Percentiles rank a stretch among this genome's conserved stretches.
Evolutionary conservation across 164 flowering plant genomes (phyloP).

Genomic region (Vitis cinerea): DNA sequence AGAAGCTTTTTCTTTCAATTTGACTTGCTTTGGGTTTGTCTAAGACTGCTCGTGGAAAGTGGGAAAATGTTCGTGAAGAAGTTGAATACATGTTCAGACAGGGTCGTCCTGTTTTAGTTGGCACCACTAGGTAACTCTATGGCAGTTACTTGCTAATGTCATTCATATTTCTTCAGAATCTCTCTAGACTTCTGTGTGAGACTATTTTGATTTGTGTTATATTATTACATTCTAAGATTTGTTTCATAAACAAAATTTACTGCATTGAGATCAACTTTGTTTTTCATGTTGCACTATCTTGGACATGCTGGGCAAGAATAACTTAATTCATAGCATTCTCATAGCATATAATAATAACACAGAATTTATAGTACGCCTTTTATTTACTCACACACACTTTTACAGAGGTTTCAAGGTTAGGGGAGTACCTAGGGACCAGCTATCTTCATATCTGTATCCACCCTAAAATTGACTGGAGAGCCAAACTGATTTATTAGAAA

Average conservation of each 20-base stretch:
- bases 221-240: neutral
- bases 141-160: slow-evolving; percentile 6
- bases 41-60: slow-evolving; percentile 93
- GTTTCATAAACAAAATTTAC: too few species aligned
- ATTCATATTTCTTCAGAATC: neutral
- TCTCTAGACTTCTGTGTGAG: neutral
- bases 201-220: neutral
- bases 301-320: neutral
- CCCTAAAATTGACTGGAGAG: too few species aligned
- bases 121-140: slow-evolving; percentile 82
- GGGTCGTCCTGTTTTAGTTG: slow-evolving; percentile 97
- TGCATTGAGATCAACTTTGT: too few species aligned
- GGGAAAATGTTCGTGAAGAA: slow-evolving; percentile 80
- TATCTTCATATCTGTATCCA: too few species aligned
- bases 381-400: too few species aligned
- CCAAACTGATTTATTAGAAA: too few species aligned
- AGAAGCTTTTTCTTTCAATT: neutral
- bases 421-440: too few species aligned
- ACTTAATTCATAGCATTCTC: too few species aligned
- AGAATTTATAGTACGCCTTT: neutral
- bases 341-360: too few species aligned
- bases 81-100: slow-evolving; percentile 78
- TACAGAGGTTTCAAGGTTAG: too few species aligned
- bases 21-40: slow-evolving; percentile 5
- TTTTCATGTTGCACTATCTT: neutral